These are phyloP conservation scores for Picea engelmannii DNA, from an alignment of 83 land plant genomes.

Conservation along the genomic window DNA sequence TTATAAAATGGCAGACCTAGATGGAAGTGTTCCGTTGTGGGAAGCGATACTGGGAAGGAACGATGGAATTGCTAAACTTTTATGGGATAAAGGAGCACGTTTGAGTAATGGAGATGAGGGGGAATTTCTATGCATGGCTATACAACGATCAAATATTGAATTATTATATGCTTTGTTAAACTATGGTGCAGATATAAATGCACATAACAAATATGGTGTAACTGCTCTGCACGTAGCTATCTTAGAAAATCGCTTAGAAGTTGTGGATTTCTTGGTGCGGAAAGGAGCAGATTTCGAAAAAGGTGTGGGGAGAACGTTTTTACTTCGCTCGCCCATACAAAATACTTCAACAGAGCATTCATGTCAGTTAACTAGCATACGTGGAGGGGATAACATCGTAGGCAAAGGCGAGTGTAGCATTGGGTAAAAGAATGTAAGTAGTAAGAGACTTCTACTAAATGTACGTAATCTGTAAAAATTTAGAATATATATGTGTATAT, in stretches of 20 bases:
- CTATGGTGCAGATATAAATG: background rate
- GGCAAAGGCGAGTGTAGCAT: too few relatives aligned
- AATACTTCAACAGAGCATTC: too few relatives aligned
- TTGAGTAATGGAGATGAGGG: background rate
- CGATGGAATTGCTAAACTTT: background rate
- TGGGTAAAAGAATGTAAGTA: too few relatives aligned
- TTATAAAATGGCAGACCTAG: background rate
- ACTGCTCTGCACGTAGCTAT: background rate
- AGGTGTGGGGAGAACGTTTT: too few relatives aligned
- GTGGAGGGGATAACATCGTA: too few relatives aligned
- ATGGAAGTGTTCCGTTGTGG: background rate
- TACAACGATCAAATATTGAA: background rate
- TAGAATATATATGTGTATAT: too few relatives aligned
- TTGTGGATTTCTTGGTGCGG: background rate
- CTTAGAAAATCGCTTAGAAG: background rate
- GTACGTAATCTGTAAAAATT: too few relatives aligned
- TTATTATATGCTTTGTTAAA: too few relatives aligned
- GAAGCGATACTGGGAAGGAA: background rate
- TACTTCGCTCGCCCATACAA: too few relatives aligned
- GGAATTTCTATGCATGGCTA: background rate
- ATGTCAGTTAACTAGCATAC: too few relatives aligned
- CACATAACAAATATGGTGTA: background rate
- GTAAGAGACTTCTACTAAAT: too few relatives aligned
- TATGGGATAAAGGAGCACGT: background rate
- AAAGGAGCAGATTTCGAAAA: background rate